These are phyloP conservation scores for Podosphaera aphanis DNA, from an alignment of 2,329 filamentous ascomycete genomes.

Conservation along the genomic window DNA sequence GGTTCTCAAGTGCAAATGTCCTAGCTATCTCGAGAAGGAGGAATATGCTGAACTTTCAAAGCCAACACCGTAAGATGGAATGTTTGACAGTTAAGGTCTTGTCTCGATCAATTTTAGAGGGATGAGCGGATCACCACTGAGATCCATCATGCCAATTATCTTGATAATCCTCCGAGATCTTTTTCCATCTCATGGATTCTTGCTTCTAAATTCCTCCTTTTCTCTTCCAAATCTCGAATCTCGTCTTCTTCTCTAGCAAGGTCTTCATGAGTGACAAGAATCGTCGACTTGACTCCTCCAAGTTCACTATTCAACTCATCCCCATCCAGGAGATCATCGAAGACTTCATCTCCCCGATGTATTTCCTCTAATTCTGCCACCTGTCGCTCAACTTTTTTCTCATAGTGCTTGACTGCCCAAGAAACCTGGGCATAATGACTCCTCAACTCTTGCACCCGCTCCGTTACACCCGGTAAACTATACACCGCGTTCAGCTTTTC, in stretches of 20 bases:
- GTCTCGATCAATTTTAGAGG: too few relatives aligned
- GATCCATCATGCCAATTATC: too few relatives aligned
- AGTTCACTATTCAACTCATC: constrained; percentile 26
- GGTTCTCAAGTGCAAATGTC: too few relatives aligned
- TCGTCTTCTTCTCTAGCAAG: constrained; percentile 45
- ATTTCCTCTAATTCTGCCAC: constrained; percentile 47
- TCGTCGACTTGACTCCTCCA: constrained; percentile 19
- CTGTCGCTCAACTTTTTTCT: constrained; percentile 57
- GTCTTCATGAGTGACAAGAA: constrained; percentile 38
- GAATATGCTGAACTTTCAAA: too few relatives aligned
- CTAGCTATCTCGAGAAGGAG: too few relatives aligned
- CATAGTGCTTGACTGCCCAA: constrained; percentile 58
- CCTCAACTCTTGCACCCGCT: constrained; percentile 51
- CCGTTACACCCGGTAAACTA: constrained; percentile 52
- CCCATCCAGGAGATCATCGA: constrained; percentile 26
- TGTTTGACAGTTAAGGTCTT: too few relatives aligned
- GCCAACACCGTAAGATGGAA: too few relatives aligned
- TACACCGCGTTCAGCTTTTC: constrained; percentile 83
- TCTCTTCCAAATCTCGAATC: constrained; percentile 35
- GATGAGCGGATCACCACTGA: too few relatives aligned
- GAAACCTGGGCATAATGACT: constrained; percentile 46
- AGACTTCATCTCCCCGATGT: constrained; percentile 34
- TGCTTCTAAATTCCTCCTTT: constrained; percentile 36
- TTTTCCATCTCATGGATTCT: constrained; percentile 44
- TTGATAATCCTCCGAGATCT: constrained; percentile 34